Evolutionary conservation across 192 early-diverging fungal genomes (phyloP).

Genomic region (Coemansia sp.): DNA sequence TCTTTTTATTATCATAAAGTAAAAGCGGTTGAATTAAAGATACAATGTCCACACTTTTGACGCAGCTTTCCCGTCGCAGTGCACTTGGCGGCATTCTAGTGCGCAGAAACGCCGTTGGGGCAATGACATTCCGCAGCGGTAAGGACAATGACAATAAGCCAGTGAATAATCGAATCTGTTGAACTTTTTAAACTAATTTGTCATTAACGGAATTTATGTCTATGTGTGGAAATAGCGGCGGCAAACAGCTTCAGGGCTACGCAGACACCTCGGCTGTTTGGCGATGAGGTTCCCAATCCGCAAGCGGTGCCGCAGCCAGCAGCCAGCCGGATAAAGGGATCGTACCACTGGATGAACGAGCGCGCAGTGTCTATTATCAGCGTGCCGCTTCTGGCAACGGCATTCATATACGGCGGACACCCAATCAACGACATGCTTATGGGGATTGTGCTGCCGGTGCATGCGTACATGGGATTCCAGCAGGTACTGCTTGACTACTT

Average conservation of each 20-base stretch:
- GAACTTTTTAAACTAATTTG: no score
- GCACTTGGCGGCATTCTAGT: slow-evolving; percentile 12
- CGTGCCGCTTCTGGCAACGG: slow-evolving; percentile 76
- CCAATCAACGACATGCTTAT: slow-evolving; percentile 87
- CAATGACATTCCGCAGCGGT: background rate
- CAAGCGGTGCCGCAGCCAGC: slow-evolving; percentile 50
- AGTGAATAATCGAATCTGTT: no score
- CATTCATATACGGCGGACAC: slow-evolving; percentile 76
- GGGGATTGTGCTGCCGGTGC: slow-evolving; percentile 87
- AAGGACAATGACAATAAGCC: background rate
- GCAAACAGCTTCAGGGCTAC: slow-evolving; percentile 40
- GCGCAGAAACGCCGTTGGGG: background rate
- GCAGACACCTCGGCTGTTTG: slow-evolving; percentile 26
- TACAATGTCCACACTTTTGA: background rate
- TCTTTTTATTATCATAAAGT: slow-evolving; percentile 4
- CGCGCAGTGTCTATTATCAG: slow-evolving; percentile 76
- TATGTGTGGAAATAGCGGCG: background rate
- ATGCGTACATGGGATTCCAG: slow-evolving; percentile 86
- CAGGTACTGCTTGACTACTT: slow-evolving; percentile 82
- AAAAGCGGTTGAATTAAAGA: background rate
- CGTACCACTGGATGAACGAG: slow-evolving; percentile 96
- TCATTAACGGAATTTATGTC: no score
- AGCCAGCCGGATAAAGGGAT: slow-evolving; percentile 74
- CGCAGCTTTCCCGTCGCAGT: slow-evolving; percentile 1
- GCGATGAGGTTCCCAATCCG: slow-evolving; percentile 53